Evolutionary conservation across 2,329 filamentous ascomycete genomes (phyloP).

Genomic region (Raffaelea deltoideospora): DNA sequence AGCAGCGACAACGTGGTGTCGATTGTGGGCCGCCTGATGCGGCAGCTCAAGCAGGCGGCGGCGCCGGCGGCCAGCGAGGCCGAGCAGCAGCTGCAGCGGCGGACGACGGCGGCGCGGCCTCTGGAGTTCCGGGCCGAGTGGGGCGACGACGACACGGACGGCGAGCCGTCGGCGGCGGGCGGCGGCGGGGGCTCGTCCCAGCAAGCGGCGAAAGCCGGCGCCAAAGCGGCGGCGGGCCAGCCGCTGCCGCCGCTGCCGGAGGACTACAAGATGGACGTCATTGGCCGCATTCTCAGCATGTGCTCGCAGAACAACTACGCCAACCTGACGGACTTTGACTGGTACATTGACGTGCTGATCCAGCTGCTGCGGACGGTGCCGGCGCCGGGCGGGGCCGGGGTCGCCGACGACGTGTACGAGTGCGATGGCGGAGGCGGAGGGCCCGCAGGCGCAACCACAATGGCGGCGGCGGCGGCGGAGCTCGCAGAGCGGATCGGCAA

Average conservation of each 20-base stretch:
- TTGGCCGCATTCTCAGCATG: constrained; percentile 72
- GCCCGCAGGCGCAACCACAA: too few species aligned
- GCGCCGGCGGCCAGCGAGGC: constrained; percentile 25
- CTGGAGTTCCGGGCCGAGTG: constrained; percentile 27
- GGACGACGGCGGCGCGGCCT: constrained; percentile 29
- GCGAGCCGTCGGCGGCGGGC: constrained; percentile 29
- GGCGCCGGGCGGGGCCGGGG: constrained; percentile 24
- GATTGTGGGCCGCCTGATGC: constrained; percentile 76
- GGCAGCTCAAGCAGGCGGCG: constrained; percentile 60
- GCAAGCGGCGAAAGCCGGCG: too few species aligned
- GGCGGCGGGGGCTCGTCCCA: too few species aligned
- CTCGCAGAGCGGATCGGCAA: constrained; percentile 62
- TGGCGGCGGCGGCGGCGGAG: constrained; percentile 21
- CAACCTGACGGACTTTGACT: constrained; percentile 82
- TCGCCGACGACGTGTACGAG: constrained; percentile 25
- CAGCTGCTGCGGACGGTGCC: constrained; percentile 65
- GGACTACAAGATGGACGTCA: constrained; percentile 73
- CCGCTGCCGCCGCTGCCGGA: constrained; percentile 62
- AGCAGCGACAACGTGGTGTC: constrained; percentile 69
- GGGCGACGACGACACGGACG: constrained; percentile 36
- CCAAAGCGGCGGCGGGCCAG: too few species aligned
- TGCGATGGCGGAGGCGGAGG: constrained; percentile 20
- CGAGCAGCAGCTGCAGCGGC: too few species aligned
- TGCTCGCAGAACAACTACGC: constrained; percentile 80
- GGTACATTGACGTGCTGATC: constrained; percentile 85